Conservation (phyloP, 768 basidiomycete species). For the Mycena galopus region DNA sequence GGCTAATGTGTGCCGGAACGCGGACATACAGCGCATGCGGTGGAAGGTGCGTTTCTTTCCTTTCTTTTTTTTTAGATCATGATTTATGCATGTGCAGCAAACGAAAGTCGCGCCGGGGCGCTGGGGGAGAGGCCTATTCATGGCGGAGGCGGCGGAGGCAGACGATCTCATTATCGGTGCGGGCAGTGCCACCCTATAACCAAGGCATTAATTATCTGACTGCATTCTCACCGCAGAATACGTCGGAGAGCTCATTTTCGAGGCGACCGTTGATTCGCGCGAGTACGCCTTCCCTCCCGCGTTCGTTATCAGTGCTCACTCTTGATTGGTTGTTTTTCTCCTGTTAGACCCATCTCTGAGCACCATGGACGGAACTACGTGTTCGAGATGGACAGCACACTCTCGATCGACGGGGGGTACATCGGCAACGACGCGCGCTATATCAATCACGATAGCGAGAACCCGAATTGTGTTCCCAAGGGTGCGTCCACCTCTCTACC, state of each 20-base stretch:
- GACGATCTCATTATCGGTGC: constrained; percentile 66
- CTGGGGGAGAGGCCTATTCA: constrained; percentile 70
- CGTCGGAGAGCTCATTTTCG: constrained; percentile 70
- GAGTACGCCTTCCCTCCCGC: too few species aligned
- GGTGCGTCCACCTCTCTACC: constrained; percentile 52
- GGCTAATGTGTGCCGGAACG: constrained; percentile 59
- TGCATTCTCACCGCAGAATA: constrained; percentile 64
- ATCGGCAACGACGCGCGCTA: constrained; percentile 76
- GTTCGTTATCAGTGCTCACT: too few species aligned
- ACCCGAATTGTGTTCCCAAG: constrained; percentile 60
- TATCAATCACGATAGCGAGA: constrained; percentile 67
- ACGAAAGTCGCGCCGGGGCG: constrained; percentile 57
- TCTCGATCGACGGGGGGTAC: constrained; percentile 66
- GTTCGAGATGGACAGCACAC: constrained; percentile 62
- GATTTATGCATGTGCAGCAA: constrained; percentile 43
- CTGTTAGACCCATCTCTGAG: constrained; percentile 56
- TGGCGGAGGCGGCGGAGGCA: constrained; percentile 56
- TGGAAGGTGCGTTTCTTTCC: constrained; percentile 53
- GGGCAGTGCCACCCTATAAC: background rate
- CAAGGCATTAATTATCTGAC: background rate
- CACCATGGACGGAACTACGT: constrained; percentile 73
- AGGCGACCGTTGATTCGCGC: constrained; percentile 60
- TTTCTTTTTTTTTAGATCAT: background rate
- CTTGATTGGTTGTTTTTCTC: too few species aligned
- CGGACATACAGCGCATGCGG: constrained; percentile 59